Percentiles rank a stretch among this genome's conserved stretches.
Conservation (phyloP, 2,329 filamentous ascomycete genomes). For the Dactylellina sp. region DNA sequence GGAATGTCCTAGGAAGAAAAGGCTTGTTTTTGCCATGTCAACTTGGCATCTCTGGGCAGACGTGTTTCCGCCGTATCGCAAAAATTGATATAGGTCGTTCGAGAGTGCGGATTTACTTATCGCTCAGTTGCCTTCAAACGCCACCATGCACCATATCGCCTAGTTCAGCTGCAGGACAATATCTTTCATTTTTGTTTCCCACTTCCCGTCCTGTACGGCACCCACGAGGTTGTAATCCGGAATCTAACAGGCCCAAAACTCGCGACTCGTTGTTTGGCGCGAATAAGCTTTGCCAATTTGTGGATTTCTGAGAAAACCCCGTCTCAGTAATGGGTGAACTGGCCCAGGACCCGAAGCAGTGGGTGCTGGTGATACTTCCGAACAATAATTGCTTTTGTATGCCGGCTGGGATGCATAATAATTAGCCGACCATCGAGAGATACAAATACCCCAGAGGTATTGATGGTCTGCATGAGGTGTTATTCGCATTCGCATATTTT, state of each 20-base stretch:
- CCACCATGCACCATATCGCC: constrained; percentile 46
- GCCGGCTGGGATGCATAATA: background rate
- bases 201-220: constrained; percentile 10
- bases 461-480: background rate
- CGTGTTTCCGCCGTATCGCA: background rate
- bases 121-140: constrained; percentile 5
- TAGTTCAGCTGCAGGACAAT: constrained; percentile 4
- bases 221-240: constrained; percentile 30
- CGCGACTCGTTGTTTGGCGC: no score
- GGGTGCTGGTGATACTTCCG: constrained; percentile 19
- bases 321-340: background rate
- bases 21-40: constrained; percentile 37
- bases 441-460: background rate
- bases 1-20: constrained; percentile 13
- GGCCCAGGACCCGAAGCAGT: constrained; percentile 7
- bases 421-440: background rate
- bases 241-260: constrained; percentile 38
- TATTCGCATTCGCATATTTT: constrained; percentile 10
- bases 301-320: background rate
- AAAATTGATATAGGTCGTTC: background rate
- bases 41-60: constrained; percentile 28
- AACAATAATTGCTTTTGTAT: background rate
- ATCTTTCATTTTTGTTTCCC: background rate
- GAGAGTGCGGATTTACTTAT: no score
- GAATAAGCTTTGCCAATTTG: constrained; percentile 37